phyloP scores from a whole-genome alignment of 441 rosid species.

The Hura crepitans region DNA sequence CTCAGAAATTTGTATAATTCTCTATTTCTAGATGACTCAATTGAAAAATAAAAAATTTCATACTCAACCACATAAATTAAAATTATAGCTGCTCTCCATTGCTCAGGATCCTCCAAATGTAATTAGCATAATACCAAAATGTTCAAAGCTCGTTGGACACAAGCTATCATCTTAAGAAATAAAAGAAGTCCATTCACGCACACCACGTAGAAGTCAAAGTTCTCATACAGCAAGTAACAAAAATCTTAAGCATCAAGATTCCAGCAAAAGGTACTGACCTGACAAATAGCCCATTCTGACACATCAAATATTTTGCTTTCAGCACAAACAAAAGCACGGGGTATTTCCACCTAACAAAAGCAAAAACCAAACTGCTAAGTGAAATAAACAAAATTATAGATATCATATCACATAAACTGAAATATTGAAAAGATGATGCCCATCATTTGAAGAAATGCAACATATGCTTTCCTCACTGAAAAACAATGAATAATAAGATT shows the following conservation, averaged over 20 bases:
- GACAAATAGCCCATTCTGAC: constrained; percentile 97
- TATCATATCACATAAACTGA: constrained; percentile 11
- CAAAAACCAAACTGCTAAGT: constrained; percentile 23
- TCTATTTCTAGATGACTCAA: too few species aligned
- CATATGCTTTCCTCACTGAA: background rate
- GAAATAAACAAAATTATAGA: constrained; percentile 16
- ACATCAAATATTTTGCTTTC: constrained; percentile 98
- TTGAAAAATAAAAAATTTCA: too few species aligned
- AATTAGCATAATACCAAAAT: background rate
- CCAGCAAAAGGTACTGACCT: constrained; percentile 46
- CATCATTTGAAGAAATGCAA: background rate
- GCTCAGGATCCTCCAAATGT: too few species aligned
- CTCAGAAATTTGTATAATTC: too few species aligned
- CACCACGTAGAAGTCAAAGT: background rate
- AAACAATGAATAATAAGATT: background rate
- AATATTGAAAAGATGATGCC: background rate
- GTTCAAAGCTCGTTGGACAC: background rate
- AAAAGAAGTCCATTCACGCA: background rate
- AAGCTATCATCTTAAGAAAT: background rate
- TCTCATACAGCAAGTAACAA: background rate
- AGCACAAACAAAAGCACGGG: constrained; percentile 97
- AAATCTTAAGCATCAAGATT: background rate
- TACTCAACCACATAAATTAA: too few species aligned
- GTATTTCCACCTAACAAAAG: constrained; percentile 76
- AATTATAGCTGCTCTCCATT: too few species aligned